Percentiles rank a stretch among this genome's conserved stretches.
These are phyloP conservation scores for Dalbergia cochinchinensis DNA, from an alignment of 306 rosid species.

Conservation along the genomic window DNA sequence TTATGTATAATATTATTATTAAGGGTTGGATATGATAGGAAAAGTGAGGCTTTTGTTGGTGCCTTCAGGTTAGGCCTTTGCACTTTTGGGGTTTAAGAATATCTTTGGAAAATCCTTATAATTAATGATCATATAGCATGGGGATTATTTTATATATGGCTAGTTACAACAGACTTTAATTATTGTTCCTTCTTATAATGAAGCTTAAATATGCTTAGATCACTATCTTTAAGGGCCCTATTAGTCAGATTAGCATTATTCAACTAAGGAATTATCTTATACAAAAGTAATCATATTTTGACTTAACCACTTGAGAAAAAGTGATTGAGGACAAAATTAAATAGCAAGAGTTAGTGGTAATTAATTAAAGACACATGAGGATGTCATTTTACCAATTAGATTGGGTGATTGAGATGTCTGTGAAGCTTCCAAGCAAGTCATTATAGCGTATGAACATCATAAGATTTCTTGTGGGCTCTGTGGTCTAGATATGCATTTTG, in stretches of 20 bases:
- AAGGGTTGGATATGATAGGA: constrained; percentile 1
- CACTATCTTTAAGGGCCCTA: constrained; percentile 45
- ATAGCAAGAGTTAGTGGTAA: constrained; percentile 43
- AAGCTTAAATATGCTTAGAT: constrained; percentile 43
- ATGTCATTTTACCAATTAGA: constrained; percentile 43
- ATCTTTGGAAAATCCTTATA: constrained; percentile 34
- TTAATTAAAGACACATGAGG: constrained; percentile 27
- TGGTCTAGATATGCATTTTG: constrained; percentile 48
- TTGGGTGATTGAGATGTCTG: constrained; percentile 39
- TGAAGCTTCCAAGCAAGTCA: constrained; percentile 56
- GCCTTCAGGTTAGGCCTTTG: constrained; percentile 10
- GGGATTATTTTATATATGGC: constrained; percentile 26
- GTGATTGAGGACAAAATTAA: constrained; percentile 43
- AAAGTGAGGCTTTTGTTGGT: constrained; percentile 18
- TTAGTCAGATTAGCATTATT: constrained; percentile 53
- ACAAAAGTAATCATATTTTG: constrained; percentile 44
- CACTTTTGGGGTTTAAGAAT: constrained; percentile 31
- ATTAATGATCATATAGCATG: constrained; percentile 10
- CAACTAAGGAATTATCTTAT: constrained; percentile 43
- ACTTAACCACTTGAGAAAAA: constrained; percentile 38
- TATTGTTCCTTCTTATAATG: constrained; percentile 32
- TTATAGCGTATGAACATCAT: constrained; percentile 48
- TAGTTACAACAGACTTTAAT: constrained; percentile 12
- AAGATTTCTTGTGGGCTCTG: constrained; percentile 53
- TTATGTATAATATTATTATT: neutral